Evolutionary conservation across 2,329 filamentous ascomycete genomes (phyloP), one percentile per base, ranked within the genome.

Genomic region (Colletotrichum noveboracense): DNA sequence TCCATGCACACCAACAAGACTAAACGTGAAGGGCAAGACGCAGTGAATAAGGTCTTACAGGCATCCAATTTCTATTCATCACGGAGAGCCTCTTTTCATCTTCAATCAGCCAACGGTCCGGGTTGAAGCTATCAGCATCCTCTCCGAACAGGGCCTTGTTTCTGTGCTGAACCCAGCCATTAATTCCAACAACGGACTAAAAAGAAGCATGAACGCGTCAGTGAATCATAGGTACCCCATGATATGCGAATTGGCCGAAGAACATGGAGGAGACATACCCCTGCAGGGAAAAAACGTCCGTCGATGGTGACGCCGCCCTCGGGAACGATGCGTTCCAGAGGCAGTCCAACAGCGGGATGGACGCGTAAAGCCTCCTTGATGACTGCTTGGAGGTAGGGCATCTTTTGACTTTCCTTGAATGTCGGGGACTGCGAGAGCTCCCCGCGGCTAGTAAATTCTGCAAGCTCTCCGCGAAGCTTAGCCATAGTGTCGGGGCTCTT

Each of bases 331-430:
- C 89, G 84, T 79, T 87, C 87, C 18, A 91, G 80, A 5, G 88
- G 86, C 10, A 90, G 80, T 6, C 87, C 88, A 0, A 86, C 85
- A 0, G 88, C 86, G 1, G 89, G 85, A 62, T 89, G 87, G 18
- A 91, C 81, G 18, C 90, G 86, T n/a, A 91, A 80, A 0, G 87
- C 86, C 78, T 91, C 89, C 67, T 90, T 89, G 55, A 91, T 86
- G 5, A 88, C 85, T 1, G 89, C 89, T 74, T 91, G 86, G 10
- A 91, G 83, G 76, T 91, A 92, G 0, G 87, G 88, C 79, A 89
- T 80, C 61, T 80, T 82, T n/a, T 83, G 85, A 6, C 77, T 84
- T 76, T 86, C 85, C 32, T 81, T 85, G 78, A 83, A 88, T 0
- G 80, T 79, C 62, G 66, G 79, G 68, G 5, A 71, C 61, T 6